A percentile compares a stretch with the other conserved stretches of the same genome.
Evolutionary conservation across 768 basidiomycete species (phyloP).

Genomic region (Russula abietina): DNA sequence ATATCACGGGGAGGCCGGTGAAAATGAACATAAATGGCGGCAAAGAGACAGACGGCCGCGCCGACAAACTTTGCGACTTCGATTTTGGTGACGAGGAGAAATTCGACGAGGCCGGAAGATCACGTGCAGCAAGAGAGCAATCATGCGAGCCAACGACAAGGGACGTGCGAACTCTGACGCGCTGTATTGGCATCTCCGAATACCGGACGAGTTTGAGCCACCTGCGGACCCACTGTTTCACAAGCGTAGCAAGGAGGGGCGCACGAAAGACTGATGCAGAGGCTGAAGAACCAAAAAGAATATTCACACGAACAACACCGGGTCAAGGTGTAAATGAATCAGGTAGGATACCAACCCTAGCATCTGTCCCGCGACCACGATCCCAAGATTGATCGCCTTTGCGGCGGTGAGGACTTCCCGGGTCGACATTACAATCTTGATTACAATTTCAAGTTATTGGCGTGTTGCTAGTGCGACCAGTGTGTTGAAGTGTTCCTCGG

Average conservation of each 20-base stretch:
- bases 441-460: too few species aligned
- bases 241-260: background rate
- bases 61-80: background rate
- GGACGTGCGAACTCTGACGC: slow-evolving; percentile 18
- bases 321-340: too few species aligned
- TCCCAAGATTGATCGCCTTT: too few species aligned
- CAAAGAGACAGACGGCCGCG: background rate
- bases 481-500: too few species aligned
- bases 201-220: background rate
- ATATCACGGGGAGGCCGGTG: background rate
- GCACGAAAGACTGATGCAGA: background rate
- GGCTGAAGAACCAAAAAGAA: background rate
- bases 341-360: too few species aligned
- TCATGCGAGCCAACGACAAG: slow-evolving; percentile 2
- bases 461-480: too few species aligned
- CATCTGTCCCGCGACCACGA: too few species aligned
- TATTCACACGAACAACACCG: background rate
- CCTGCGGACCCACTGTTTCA: background rate
- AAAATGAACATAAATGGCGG: background rate
- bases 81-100: background rate
- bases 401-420: too few species aligned
- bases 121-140: background rate
- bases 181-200: slow-evolving; percentile 30
- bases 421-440: too few species aligned
- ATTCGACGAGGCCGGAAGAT: background rate